Base-by-base conservation (phyloP, 2,329 filamentous ascomycete species). In the Phoma sp. region DNA sequence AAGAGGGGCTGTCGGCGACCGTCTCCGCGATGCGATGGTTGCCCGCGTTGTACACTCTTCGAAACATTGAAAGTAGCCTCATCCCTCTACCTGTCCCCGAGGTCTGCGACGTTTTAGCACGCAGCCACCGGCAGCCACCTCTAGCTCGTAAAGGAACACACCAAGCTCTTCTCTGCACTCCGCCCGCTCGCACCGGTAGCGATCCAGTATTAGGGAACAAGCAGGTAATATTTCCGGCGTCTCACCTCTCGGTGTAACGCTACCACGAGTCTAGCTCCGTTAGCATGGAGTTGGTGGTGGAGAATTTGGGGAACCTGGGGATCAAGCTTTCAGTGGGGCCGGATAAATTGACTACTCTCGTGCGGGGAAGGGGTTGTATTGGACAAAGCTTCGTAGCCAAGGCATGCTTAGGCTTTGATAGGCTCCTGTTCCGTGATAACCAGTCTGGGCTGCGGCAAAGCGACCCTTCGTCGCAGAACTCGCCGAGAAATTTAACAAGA, bases 241-340 rank as follows among this genome's bases (percentile, higher is more conserved):
- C 15, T 41, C 41, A 37, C 39, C 19, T 32, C 38, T 65, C 60
- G 64, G 64, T 39, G 49, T 47, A 63, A 50, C 47, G 49, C 41
- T 54, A 47, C 45, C 43, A 46, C 57, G 53, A 58, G 43, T 31
- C 45, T 58, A 43, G 55, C 38, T 43, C 50, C 32, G 46, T 56
- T 60, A 48, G 49, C 29, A 51, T 44, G 41, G 40, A 57, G 50
- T 33, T 45, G 39, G 45, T 45, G 39, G 54, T 54, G 58, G 55
- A 57, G 54, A 58, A 56, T 33, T 29, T 56, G 53, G 52, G 47
- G 44, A 60, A 61, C 46, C 58, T 57, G 61, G 63, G 57, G 57
- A 58, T 50, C 35, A 51, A 59, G 58, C 57, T 13, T 50, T 52
- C 48, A 48, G 50, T 40, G 57, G 50, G 48, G 44, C 57, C 55